These are phyloP conservation scores for Dendrobium officinale DNA, from an alignment of 106 monocot species.

Conservation along the genomic window DNA sequence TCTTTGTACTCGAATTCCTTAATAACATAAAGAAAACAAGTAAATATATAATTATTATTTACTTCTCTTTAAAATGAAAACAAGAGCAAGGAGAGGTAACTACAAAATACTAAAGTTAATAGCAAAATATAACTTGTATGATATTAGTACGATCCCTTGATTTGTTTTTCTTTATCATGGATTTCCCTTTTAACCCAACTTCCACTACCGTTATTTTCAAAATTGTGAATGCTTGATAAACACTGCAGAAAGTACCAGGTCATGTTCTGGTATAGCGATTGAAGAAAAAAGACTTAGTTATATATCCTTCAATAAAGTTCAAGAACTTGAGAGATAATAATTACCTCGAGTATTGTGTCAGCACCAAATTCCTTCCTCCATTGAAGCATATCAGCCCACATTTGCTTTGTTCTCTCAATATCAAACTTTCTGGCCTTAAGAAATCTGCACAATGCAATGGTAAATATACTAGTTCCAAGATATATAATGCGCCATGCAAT, in stretches of 20 bases:
- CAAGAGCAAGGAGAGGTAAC: too few species aligned
- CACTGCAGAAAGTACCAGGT: neutral
- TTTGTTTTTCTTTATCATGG: neutral
- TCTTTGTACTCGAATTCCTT: slow-evolving; percentile 58
- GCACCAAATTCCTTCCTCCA: slow-evolving; percentile 76
- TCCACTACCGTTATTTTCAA: neutral
- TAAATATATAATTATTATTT: neutral
- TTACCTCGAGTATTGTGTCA: slow-evolving; percentile 59
- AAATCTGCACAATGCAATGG: slow-evolving; percentile 29
- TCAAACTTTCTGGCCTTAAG: slow-evolving; percentile 65
- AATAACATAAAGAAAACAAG: neutral
- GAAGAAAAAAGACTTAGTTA: neutral
- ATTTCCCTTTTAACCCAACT: neutral
- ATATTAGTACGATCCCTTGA: neutral
- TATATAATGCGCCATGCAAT: neutral
- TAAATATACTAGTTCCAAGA: neutral
- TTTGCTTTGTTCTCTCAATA: slow-evolving; percentile 67
- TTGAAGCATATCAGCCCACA: slow-evolving; percentile 74
- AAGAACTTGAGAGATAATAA: neutral
- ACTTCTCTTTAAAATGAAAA: slow-evolving; percentile 7
- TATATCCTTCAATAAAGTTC: neutral
- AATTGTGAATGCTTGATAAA: neutral
- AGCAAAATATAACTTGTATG: neutral
- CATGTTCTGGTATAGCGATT: neutral
- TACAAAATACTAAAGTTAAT: too few species aligned